Conservation (phyloP, 495 filamentous ascomycete genomes). For the Apiosordaria backusii region DNA sequence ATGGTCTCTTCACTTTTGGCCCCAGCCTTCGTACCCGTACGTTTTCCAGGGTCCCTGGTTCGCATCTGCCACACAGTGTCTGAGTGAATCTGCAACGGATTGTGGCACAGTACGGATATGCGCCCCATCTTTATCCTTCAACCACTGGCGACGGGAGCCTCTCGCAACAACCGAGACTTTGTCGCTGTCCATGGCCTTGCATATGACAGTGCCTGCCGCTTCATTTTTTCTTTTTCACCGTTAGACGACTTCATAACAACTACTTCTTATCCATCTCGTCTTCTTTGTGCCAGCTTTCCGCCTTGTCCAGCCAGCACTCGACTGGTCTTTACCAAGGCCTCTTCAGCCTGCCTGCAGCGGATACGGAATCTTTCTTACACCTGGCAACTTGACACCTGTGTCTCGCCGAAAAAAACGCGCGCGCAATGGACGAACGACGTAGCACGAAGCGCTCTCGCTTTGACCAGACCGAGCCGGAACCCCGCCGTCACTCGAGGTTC, state of each 20-base stretch:
- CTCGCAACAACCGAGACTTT: not conserved
- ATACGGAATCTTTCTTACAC: not conserved
- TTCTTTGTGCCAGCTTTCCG: too few relatives aligned
- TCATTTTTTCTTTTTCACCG: too few relatives aligned
- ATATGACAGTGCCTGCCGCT: too few relatives aligned
- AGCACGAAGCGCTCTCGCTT: constrained; percentile 82
- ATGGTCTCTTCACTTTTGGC: too few relatives aligned
- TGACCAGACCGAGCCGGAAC: constrained; percentile 80
- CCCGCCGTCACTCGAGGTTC: constrained; percentile 67
- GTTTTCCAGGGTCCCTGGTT: not conserved
- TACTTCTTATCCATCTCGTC: too few relatives aligned
- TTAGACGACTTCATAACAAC: too few relatives aligned
- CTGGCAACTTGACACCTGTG: not conserved
- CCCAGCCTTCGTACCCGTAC: not conserved
- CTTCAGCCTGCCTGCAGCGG: too few relatives aligned
- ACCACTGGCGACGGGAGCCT: not conserved
- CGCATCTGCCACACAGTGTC: not conserved
- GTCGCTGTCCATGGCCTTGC: too few relatives aligned
- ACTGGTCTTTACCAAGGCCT: too few relatives aligned
- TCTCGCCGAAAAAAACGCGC: not conserved
- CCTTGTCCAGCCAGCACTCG: too few relatives aligned
- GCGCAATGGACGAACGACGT: constrained; percentile 69
- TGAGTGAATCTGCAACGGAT: not conserved
- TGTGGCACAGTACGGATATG: not conserved
- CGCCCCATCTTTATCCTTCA: not conserved